Evolutionary conservation across 139 green algal genomes (phyloP), one percentile per base, ranked within the genome.

Genomic region (Coelastrella sp.): DNA sequence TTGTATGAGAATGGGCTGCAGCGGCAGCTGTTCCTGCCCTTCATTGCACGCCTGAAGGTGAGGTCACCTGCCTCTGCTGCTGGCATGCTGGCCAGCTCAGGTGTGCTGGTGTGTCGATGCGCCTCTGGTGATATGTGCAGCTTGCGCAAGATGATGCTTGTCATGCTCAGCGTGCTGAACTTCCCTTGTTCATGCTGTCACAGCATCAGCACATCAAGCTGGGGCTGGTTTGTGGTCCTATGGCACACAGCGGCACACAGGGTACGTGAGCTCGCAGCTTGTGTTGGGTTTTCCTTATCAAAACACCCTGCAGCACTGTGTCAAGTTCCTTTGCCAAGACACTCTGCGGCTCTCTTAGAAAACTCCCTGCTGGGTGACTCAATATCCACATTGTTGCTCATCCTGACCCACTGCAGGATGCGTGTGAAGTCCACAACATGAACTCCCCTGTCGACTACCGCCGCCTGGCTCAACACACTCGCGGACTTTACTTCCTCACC

Each of bases 1-100:
- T 93, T 99, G 74, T 99, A 99, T 89, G 95, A 99, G 90, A 94
- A 95, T 8, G 98, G 98, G 12, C 94, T 99, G 91, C 98, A 99
- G 93, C 93, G 98, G 19, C 87, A 96, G 65, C 95, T 99, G 6
- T 99, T 99, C 91, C 85, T 99, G 90, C 98, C 98, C 7, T 99
- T 99, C 95, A 99, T 99, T 83, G 90, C 95, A 10, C 88, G 90
- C 6, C 95, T 99, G 19, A 97, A 98, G 94, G 93, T 93, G 79
- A 20, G 74, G 35, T 3, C 35, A 49, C 35, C 35, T 49, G 35
- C 35, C 1, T 49, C 35, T 49, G 35, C 35, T 49, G 35, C 35
- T 49, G 35, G 35, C 35, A 49, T 49, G 35, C 35, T 49, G 35
- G 35, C 3, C 1, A 49, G 35, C 35, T 49, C 35, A 3, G 1